Percentiles rank a stretch among this genome's conserved stretches.
phyloP scores from a whole-genome alignment of 306 rosid genomes.

The Pterocarpus macrocarpus region DNA sequence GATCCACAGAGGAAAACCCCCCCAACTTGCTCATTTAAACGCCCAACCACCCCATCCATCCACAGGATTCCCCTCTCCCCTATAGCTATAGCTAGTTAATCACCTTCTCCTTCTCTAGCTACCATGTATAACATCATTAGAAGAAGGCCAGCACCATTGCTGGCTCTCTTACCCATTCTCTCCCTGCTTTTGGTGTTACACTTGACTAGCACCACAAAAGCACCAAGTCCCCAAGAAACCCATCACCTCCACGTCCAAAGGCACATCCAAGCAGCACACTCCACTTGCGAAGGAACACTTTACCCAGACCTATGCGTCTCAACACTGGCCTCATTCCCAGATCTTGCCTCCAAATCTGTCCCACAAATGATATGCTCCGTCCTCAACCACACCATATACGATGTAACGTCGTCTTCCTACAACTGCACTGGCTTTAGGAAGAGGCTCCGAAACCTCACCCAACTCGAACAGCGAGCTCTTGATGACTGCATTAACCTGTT shows the following conservation, averaged over 20 bases:
- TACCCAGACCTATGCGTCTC: constrained; percentile 80
- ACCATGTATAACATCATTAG: constrained; percentile 47
- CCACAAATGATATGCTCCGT: constrained; percentile 61
- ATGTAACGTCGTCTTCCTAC: constrained; percentile 60
- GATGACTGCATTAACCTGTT: constrained; percentile 78
- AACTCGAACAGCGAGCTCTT: constrained; percentile 61
- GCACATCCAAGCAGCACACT: constrained; percentile 61
- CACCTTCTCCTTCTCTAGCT: not conserved
- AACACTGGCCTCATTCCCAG: constrained; percentile 64
- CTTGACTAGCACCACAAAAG: constrained; percentile 3
- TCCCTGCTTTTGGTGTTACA: not conserved
- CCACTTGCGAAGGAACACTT: constrained; percentile 77
- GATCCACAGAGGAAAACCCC: too few species aligned
- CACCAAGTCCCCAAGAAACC: not conserved
- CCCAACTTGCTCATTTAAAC: too few species aligned
- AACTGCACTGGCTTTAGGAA: constrained; percentile 56
- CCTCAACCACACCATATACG: constrained; percentile 56
- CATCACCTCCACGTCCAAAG: not conserved
- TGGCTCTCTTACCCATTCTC: not conserved
- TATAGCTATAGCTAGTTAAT: not conserved
- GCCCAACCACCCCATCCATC: too few species aligned
- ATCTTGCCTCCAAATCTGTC: constrained; percentile 65
- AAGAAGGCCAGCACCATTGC: constrained; percentile 41
- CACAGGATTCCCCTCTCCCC: not conserved
- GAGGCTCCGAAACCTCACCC: constrained; percentile 33